Evolutionary conservation across 1,139 yeast genomes (phyloP).

Genomic region (Scheffersomyces insectosa): DNA sequence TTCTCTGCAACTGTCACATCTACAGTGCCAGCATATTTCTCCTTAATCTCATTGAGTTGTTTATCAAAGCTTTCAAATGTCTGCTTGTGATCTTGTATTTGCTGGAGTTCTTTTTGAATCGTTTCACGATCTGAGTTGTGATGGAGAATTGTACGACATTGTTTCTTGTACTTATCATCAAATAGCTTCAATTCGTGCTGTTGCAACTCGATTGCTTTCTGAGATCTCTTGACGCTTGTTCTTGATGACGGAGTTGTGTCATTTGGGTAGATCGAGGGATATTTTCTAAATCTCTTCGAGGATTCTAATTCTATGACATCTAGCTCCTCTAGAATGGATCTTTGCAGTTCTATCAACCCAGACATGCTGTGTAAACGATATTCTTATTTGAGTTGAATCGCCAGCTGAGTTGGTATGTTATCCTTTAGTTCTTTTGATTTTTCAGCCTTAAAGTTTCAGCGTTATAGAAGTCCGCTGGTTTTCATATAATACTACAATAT

Average conservation of each 20-base stretch:
- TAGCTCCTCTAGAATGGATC: slow-evolving; percentile 38
- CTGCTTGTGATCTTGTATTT: slow-evolving; percentile 26
- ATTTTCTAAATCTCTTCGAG: slow-evolving; percentile 30
- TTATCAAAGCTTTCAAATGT: slow-evolving; percentile 46
- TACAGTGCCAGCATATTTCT: slow-evolving; percentile 21
- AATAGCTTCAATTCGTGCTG: slow-evolving; percentile 68
- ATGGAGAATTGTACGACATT: slow-evolving; percentile 27
- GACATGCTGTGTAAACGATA: slow-evolving; percentile 18
- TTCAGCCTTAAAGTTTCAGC: no score
- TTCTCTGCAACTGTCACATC: slow-evolving; percentile 26
- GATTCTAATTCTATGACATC: slow-evolving; percentile 36
- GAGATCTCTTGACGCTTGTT: slow-evolving; percentile 28
- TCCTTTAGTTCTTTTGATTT: no score
- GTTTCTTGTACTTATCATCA: slow-evolving; percentile 45
- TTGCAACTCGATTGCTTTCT: slow-evolving; percentile 53
- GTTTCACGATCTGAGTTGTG: slow-evolving; percentile 15
- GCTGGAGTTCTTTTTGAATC: slow-evolving; percentile 21
- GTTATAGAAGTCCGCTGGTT: no score
- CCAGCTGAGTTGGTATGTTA: no score
- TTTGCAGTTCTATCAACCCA: slow-evolving; percentile 35
- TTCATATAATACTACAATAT: no score
- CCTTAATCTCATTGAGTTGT: slow-evolving; percentile 32
- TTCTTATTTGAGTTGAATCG: no score
- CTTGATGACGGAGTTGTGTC: neutral
- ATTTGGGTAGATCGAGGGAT: slow-evolving; percentile 19